phyloP scores from a whole-genome alignment of 1,284 basidiomycete genomes.

The Fomitopsis schrenkii region DNA sequence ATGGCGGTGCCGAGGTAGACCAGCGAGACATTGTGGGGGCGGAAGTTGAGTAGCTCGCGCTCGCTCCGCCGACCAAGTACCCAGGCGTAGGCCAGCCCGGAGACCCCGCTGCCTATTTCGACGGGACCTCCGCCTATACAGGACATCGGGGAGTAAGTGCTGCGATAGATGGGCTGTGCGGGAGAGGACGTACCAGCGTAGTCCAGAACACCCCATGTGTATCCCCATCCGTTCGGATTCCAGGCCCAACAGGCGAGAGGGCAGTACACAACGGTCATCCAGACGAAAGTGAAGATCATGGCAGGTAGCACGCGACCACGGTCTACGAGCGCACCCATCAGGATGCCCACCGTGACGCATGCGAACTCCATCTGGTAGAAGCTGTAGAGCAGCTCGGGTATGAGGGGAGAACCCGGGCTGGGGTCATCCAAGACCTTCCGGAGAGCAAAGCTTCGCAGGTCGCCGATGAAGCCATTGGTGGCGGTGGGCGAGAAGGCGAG shows the following conservation, averaged over 20 bases:
- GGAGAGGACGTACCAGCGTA: conserved; percentile 52
- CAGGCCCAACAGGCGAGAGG: conserved; percentile 79
- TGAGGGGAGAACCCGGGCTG: conserved; percentile 69
- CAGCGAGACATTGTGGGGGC: conserved; percentile 90
- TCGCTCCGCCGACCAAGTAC: conserved; percentile 73
- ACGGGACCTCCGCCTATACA: conserved; percentile 83
- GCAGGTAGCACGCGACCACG: conserved; percentile 85
- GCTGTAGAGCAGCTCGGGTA: conserved; percentile 74
- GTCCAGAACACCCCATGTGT: conserved; percentile 88
- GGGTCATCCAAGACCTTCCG: conserved; percentile 71
- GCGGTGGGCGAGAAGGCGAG: conserved; percentile 78
- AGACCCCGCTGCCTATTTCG: conserved; percentile 88
- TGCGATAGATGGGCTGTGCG: neutral
- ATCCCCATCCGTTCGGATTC: conserved; percentile 81
- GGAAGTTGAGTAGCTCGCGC: conserved; percentile 82
- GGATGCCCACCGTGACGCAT: conserved; percentile 71
- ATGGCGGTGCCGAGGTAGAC: conserved; percentile 86
- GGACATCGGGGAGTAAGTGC: conserved; percentile 11
- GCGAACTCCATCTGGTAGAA: conserved; percentile 91
- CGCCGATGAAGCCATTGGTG: conserved; percentile 77
- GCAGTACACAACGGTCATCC: conserved; percentile 84
- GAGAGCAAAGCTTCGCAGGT: conserved; percentile 70
- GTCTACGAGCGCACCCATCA: conserved; percentile 85
- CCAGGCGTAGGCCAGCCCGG: conserved; percentile 88
- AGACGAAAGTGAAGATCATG: conserved; percentile 84